These are phyloP conservation scores for Heimioporus sp. DNA, from an alignment of 768 basidiomycete genomes.

Conservation along the genomic window DNA sequence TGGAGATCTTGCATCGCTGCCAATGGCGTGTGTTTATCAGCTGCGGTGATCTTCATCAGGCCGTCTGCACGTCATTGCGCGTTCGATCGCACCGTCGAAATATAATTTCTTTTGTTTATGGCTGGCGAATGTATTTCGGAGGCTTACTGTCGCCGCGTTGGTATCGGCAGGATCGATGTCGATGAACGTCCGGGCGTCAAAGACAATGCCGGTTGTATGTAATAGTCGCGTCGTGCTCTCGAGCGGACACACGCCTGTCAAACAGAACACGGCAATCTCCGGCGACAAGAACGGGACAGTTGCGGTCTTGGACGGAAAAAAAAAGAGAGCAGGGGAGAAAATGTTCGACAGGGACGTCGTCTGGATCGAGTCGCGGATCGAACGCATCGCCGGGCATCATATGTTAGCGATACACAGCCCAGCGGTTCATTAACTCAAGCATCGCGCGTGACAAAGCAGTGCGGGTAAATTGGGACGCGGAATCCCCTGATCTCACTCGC, in stretches of 20 bases:
- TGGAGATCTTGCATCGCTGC: neutral
- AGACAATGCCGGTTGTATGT: neutral
- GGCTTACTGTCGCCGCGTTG: no score
- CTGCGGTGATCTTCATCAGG: conserved; percentile 3
- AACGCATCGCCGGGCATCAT: neutral
- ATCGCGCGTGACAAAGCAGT: no score
- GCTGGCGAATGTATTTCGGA: no score
- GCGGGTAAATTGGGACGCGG: no score
- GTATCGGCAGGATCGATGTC: no score
- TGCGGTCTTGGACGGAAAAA: no score
- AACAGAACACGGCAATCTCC: neutral
- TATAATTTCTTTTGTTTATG: no score
- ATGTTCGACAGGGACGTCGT: neutral
- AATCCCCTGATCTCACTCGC: no score
- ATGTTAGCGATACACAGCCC: neutral
- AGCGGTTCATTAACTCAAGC: neutral
- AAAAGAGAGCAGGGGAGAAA: no score
- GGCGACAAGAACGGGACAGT: neutral
- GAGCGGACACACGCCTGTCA: neutral
- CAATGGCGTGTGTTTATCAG: neutral
- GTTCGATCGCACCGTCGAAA: no score
- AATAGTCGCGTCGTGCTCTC: neutral
- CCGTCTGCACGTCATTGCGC: no score
- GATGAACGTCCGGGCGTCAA: neutral
- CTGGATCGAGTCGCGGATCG: neutral